These are phyloP conservation scores for Epichloe amarillans DNA, from an alignment of 2,329 filamentous ascomycete genomes.

Conservation along the genomic window DNA sequence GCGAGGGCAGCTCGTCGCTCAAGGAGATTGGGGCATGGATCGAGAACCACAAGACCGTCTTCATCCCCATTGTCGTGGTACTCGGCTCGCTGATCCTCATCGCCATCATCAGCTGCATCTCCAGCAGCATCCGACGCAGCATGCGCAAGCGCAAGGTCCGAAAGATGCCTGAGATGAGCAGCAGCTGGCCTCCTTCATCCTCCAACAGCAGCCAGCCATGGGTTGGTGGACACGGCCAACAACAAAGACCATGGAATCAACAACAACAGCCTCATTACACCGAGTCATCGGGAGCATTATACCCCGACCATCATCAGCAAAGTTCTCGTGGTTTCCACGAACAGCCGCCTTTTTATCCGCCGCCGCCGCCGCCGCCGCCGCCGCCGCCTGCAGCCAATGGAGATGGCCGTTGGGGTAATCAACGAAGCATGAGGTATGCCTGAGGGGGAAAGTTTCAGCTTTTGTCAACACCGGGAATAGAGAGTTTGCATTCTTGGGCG, in stretches of 20 bases:
- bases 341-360: neutral
- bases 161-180: no score
- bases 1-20: conserved; percentile 54
- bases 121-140: conserved; percentile 27
- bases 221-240: no score
- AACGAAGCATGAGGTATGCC: conserved; percentile 1
- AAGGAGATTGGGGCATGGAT: conserved; percentile 69
- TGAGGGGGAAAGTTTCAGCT: neutral
- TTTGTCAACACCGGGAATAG: neutral
- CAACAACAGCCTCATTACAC: neutral
- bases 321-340: neutral
- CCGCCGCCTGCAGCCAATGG: neutral
- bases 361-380: neutral
- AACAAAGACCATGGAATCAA: no score
- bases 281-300: neutral
- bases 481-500: no score
- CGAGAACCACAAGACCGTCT: conserved; percentile 59
- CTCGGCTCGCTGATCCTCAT: conserved; percentile 63
- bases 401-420: neutral
- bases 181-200: conserved; percentile 13
- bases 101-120: conserved; percentile 53
- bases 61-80: conserved; percentile 61
- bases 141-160: conserved; percentile 4
- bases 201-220: neutral
- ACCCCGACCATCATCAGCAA: no score